A percentile compares a stretch with the other conserved stretches of the same genome.
These are phyloP conservation scores for Agrostemma githago DNA, from an alignment of 148 eudicot species.

Conservation along the genomic window DNA sequence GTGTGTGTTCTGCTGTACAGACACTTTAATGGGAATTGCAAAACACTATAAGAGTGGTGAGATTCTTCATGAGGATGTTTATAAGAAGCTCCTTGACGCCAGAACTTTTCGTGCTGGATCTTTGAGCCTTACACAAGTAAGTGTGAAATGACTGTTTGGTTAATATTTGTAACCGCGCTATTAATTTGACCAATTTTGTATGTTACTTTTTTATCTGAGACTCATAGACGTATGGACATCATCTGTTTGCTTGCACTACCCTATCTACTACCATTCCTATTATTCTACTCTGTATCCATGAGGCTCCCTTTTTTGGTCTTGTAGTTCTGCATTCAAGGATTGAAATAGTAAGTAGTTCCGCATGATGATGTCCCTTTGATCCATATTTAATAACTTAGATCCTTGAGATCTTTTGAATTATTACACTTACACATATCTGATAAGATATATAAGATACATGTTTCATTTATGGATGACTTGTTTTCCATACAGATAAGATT, in stretches of 20 bases:
- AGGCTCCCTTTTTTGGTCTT: too few relatives aligned
- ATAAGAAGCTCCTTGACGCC: conserved; percentile 85
- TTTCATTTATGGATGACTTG: neutral
- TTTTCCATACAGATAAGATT: conserved; percentile 48
- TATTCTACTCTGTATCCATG: neutral
- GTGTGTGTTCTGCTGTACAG: conserved; percentile 49
- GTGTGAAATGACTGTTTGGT: neutral
- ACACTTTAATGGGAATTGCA: conserved; percentile 90
- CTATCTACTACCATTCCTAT: neutral
- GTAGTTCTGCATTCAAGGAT: too few relatives aligned
- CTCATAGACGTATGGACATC: too few relatives aligned
- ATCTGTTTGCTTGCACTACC: too few relatives aligned
- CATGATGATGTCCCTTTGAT: too few relatives aligned
- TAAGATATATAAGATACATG: neutral
- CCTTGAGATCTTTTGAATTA: too few relatives aligned
- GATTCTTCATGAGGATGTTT: conserved; percentile 79
- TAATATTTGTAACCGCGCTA: neutral
- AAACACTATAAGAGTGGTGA: conserved; percentile 91
- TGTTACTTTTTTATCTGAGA: neutral
- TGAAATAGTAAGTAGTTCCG: too few relatives aligned
- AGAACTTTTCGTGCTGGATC: conserved; percentile 90
- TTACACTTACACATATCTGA: too few relatives aligned
- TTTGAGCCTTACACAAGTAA: conserved; percentile 77
- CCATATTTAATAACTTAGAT: too few relatives aligned
- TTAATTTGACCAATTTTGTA: neutral